Evolutionary conservation across 805 yeast genomes (phyloP).

Genomic region (Saturnispora dispora): DNA sequence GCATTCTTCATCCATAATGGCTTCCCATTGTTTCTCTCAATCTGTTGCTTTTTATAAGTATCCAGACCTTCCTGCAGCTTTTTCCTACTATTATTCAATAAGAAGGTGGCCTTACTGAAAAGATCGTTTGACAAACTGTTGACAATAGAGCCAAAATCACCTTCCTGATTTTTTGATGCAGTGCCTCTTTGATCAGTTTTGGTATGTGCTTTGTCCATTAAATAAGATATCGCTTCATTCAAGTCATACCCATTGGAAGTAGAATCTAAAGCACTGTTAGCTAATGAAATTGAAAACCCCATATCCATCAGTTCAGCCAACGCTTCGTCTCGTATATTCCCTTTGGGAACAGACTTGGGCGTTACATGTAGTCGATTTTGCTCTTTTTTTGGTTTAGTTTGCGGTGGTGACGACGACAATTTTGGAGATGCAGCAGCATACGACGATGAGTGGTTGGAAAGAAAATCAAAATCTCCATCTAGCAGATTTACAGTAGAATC

Average conservation of each 20-base stretch:
- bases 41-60: constrained; percentile 36
- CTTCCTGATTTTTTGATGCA: constrained; percentile 10
- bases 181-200: not conserved
- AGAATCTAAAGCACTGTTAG: constrained; percentile 48
- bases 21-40: constrained; percentile 25
- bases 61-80: constrained; percentile 56
- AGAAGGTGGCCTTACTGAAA: constrained; percentile 48
- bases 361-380: not conserved
- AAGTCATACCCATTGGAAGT: constrained; percentile 47
- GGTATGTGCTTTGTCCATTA: constrained; percentile 53
- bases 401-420: not conserved
- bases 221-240: constrained; percentile 53
- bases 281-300: constrained; percentile 60
- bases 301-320: constrained; percentile 69
- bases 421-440: not conserved
- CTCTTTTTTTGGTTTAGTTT: not conserved
- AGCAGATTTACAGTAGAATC: not conserved
- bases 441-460: not conserved
- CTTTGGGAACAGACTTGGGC: not conserved
- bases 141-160: constrained; percentile 33
- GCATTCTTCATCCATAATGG: constrained; percentile 77
- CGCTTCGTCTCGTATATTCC: constrained; percentile 33
- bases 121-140: constrained; percentile 49
- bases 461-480: not conserved
- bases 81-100: constrained; percentile 50